Conservation (phyloP, 768 basidiomycete genomes). For the Grammothele lineata region DNA sequence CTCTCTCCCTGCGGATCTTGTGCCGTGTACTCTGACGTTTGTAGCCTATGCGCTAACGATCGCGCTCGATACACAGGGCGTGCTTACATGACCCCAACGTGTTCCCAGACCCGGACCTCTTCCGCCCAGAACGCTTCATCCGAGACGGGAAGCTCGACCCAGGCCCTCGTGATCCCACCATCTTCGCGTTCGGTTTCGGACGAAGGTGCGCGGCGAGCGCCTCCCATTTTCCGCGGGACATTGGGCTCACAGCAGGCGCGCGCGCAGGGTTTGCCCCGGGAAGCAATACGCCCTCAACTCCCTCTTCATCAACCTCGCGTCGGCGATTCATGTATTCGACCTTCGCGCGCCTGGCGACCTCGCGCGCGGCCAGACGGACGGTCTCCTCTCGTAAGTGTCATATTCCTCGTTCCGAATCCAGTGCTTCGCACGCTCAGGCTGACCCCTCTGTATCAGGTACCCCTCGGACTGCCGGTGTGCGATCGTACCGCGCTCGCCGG, state of each 20-base stretch:
- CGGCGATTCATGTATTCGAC: constrained; percentile 16
- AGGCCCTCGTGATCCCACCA: constrained; percentile 16
- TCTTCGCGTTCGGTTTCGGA: constrained; percentile 12
- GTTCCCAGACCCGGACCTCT: constrained; percentile 44
- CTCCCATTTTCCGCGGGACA: too few relatives aligned
- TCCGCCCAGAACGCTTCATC: constrained; percentile 50
- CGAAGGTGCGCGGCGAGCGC: constrained; percentile 4
- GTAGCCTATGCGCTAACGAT: constrained; percentile 18
- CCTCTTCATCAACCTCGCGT: constrained; percentile 13
- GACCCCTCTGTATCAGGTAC: not conserved
- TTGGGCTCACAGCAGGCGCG: too few relatives aligned
- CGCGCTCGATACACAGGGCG: constrained; percentile 39
- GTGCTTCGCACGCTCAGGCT: too few relatives aligned
- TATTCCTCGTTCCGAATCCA: not conserved
- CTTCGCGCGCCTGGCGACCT: constrained; percentile 7
- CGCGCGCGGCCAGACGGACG: not conserved
- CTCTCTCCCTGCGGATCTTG: too few relatives aligned
- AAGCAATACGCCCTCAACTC: constrained; percentile 6
- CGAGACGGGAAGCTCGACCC: constrained; percentile 16
- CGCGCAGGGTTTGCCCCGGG: constrained; percentile 17
- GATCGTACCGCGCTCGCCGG: not conserved
- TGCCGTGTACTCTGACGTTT: too few relatives aligned
- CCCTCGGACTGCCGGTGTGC: not conserved
- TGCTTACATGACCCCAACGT: constrained; percentile 45
- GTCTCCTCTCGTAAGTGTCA: constrained; percentile 5